Evolutionary conservation across 306 rosid species (phyloP), one percentile per base, ranked within the genome.

Genomic region (Sechiopsis laciniata): DNA sequence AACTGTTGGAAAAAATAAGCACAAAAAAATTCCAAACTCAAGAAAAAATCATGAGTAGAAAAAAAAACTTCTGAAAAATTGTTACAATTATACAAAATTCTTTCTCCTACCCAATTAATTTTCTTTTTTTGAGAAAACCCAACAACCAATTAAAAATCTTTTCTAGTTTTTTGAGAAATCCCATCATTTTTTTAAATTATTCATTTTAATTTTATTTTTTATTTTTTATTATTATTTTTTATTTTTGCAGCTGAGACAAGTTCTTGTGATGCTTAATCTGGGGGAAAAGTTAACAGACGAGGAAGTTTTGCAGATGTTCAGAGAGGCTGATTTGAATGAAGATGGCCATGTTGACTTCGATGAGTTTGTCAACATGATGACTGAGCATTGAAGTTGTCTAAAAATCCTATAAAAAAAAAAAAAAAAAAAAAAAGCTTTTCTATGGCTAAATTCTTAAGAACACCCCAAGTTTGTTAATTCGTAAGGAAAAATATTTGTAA

Each of bases 281-380:
- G 98, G 96, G 6, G 46, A 40, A 8, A 88, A 87, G 74, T 67
- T 92, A 62, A 90, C 87, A 1, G 93, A 88, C 17, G 96, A 87
- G 32, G 98, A 92, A 37, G 93, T 87, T 24, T 82, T 84, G 55
- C 96, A 92, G 78, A 90, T 90, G 95, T 88, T 92, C 45, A 81
- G 77, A 59, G 98, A 90, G 71, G 98, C 96, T 4, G 98, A 92
- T 80, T 85, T 92, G 84, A 92, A 92, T 20, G 98, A 96, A 15
- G 98, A 92, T 81, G 96, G 96, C 17, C 90, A 87, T 69, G 96
- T 90, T 64, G 88, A 90, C 72, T 92, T 79, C 29, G 85, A 90
- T 1, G 98, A 92, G 69, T 92, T 92, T 15, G 98, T 81, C 68
- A 88, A 83, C 81, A 80, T 87, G 89, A 92, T 90, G 96, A 85